Base-by-base conservation (phyloP, 495 filamentous ascomycete species). In the Bombardia bombarda region DNA sequence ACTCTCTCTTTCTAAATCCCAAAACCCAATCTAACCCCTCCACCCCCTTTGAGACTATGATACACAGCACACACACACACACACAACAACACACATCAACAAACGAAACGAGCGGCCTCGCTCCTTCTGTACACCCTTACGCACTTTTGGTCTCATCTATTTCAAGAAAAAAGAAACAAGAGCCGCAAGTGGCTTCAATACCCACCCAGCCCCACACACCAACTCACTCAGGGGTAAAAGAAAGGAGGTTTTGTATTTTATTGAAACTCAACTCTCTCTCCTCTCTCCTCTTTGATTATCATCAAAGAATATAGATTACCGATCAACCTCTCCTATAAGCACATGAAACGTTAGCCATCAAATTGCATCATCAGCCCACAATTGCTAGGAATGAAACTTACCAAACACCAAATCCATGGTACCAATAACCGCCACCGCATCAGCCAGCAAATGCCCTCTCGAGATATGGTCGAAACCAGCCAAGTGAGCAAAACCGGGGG, bases 371-470 rank as follows among this genome's bases (percentile, higher is more conserved):
- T 34, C 7, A 13, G 7, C 18, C 7, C 32, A 32, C 8, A 45
- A 33, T 33, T n/a, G 32, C 32, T 5, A 6, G 4, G 7, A 39
- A 38, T 14, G 33, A 25, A 16, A 63, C 68, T 57, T 62, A 73
- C 70, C 70, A 42, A 74, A 74, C 65, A 74, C 86, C 61, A 93
- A 67, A 80, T 93, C 87, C 86, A 93, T 90, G 22, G 87, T 92
- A 61, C 87, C 89, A 55, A 96, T 96, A 50, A 96, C 89, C 14
- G 90, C 90, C 45, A 98, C 92, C 12, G 93, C 92, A 73, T 99
- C 92, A 32, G 92, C 93, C 52, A 99, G 68, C 55, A 99, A 62
- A 76, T 99, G 92, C 10, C 93, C 92, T 61, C 83, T 82, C 33
- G 79, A 78, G 25, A 99, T 73, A 58, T 96, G 90, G 62, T 99